Evolutionary conservation across 2,329 filamentous ascomycete genomes (phyloP).

Genomic region (Sarocladiaceae sp.): DNA sequence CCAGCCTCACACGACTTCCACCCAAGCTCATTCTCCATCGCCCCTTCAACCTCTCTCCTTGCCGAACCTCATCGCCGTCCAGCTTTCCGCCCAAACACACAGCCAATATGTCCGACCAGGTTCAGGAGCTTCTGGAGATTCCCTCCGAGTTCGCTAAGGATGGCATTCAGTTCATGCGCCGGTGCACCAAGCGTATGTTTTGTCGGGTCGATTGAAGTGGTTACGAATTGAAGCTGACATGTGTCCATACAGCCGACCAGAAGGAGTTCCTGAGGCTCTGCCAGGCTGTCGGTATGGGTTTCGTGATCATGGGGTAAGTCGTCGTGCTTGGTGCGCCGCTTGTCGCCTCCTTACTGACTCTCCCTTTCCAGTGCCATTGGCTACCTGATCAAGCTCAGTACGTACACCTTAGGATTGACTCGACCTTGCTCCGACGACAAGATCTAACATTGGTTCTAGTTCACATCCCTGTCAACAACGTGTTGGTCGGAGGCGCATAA

Average conservation of each 20-base stretch:
- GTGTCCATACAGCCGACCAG: slow-evolving; percentile 28
- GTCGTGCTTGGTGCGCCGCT: background rate
- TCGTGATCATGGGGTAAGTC: slow-evolving; percentile 58
- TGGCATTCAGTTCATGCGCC: slow-evolving; percentile 57
- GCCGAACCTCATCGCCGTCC: background rate
- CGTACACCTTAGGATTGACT: slow-evolving; percentile 17
- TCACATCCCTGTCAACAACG: slow-evolving; percentile 67
- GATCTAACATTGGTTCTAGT: slow-evolving; percentile 35
- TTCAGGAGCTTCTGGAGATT: slow-evolving; percentile 67
- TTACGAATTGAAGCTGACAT: background rate
- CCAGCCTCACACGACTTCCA: slow-evolving; percentile 4
- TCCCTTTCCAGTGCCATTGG: slow-evolving; percentile 44
- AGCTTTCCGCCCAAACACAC: background rate
- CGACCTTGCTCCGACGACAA: slow-evolving; percentile 10
- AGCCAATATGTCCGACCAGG: slow-evolving; percentile 57
- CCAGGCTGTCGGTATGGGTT: slow-evolving; percentile 64
- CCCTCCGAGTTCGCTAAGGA: slow-evolving; percentile 61
- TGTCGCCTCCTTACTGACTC: background rate
- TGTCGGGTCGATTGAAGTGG: background rate
- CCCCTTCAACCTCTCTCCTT: background rate
- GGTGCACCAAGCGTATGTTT: slow-evolving; percentile 55
- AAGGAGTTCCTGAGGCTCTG: slow-evolving; percentile 41
- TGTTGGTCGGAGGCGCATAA: slow-evolving; percentile 64
- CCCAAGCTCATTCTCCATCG: background rate
- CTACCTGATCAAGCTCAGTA: slow-evolving; percentile 68